Base-by-base conservation (phyloP, 2,329 filamentous ascomycete genomes). In the Monosporascus sp. region DNA sequence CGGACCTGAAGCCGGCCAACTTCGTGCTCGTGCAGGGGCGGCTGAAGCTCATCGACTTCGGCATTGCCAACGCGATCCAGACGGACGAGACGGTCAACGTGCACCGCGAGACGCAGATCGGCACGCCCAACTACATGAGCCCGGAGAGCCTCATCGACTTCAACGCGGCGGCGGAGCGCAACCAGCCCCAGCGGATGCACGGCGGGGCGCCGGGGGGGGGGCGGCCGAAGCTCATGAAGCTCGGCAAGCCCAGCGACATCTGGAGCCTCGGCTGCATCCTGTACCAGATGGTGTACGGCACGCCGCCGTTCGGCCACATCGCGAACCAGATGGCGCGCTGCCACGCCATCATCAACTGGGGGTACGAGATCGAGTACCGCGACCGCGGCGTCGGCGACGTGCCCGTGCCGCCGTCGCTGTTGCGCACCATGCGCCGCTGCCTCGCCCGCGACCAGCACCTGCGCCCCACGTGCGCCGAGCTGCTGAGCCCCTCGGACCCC, bases 91-190 rank as follows among this genome's bases (percentile, higher is more conserved):
- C 94, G 0, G 88, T 97, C 71, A 99, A 99, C 62, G 92, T 99
- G 11, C 94, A 99, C 72, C 89, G 94, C 54, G 94, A 99, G 68
- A 90, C 87, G 11, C 91, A 97, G 73, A 86, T 97, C 58, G 94
- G 95, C 53, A 99, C 94, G 0, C 92, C 94, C 3, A 99, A 96
- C 71, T 99, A 97, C 76, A 99, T 99, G 94, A 95, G 91, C 1
- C 94, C 94, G 0, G 94, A 99, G 72, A 91, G 89, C 2, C 81
- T 99, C 48, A 85, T 95, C 68, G 94, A 97, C 71, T 88, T 86
- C 26, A 96, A 95, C 61, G 70, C 70, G 1, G 70, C 70, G 24
- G n/a, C 43, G n/a, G 22, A 19, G 22, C 43, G 14, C n/a, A 19
- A 46, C n/a, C 22, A 46, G 41, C 31, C 31, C 3, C 41, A 26